Evolutionary conservation across 495 filamentous ascomycete species (phyloP).

Genomic region (Lophiostoma macrostomum): DNA sequence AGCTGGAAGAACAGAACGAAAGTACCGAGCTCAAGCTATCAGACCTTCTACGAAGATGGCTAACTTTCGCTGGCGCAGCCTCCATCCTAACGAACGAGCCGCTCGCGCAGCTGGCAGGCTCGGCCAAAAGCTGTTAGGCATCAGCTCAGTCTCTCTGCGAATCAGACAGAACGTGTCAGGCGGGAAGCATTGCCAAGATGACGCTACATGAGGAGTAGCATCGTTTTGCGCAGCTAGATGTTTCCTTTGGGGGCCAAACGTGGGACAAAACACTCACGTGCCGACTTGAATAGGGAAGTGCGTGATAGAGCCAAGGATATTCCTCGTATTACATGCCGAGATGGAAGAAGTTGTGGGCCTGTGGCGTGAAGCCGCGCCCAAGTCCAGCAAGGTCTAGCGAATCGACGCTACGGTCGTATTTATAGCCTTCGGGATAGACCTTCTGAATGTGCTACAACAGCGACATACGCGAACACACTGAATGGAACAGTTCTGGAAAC

Average conservation of each 20-base stretch:
- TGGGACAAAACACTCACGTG: not conserved
- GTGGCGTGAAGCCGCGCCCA: constrained; percentile 1
- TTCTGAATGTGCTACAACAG: too few relatives aligned
- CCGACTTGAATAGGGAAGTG: not conserved
- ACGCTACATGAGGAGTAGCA: not conserved
- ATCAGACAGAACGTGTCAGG: not conserved
- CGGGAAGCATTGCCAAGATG: constrained; percentile 7
- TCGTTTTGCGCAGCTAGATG: constrained; percentile 1
- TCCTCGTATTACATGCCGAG: not conserved
- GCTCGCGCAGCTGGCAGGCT: too few relatives aligned
- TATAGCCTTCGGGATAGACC: not conserved
- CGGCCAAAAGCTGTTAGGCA: too few relatives aligned
- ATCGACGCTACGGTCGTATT: not conserved
- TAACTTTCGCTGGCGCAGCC: too few relatives aligned
- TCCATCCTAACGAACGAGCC: too few relatives aligned
- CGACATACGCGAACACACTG: too few relatives aligned
- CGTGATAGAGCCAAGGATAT: constrained; percentile 3
- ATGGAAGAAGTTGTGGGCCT: not conserved
- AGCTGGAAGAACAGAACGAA: not conserved
- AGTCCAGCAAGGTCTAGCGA: not conserved
- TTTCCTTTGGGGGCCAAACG: constrained; percentile 4
- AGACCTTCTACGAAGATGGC: too few relatives aligned
- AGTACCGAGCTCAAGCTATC: too few relatives aligned
- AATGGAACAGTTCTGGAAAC: too few relatives aligned
- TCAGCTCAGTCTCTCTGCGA: too few relatives aligned